phyloP scores from a whole-genome alignment of 345 rosid species.

The Ceriops zippeliana region DNA sequence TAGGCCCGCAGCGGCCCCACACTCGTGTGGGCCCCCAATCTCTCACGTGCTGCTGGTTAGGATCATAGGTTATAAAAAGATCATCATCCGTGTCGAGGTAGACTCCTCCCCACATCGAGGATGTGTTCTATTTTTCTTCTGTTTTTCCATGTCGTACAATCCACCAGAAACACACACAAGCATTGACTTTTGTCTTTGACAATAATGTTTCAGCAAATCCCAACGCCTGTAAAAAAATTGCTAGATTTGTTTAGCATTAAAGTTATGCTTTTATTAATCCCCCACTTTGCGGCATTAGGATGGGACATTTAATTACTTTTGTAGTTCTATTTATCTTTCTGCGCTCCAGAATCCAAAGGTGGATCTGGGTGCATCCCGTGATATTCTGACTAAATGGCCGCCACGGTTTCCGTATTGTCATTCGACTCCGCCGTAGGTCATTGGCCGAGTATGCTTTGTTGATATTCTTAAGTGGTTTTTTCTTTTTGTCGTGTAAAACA shows the following conservation, averaged over 20 bases:
- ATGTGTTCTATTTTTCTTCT: neutral
- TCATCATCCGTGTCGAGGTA: neutral
- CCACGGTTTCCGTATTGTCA: neutral
- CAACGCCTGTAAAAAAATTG: neutral
- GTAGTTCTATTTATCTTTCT: neutral
- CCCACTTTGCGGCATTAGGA: slow-evolving; percentile 9
- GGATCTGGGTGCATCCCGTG: neutral
- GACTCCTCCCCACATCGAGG: neutral
- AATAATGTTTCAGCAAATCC: slow-evolving; percentile 15
- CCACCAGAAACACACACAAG: neutral
- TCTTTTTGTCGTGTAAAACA: slow-evolving; percentile 28
- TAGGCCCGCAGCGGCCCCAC: neutral
- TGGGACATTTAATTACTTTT: slow-evolving; percentile 1
- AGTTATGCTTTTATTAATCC: neutral
- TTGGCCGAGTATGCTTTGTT: slow-evolving; percentile 2
- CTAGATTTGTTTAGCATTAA: too few species aligned
- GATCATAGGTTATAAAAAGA: neutral
- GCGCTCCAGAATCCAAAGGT: too few species aligned
- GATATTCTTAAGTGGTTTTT: slow-evolving; percentile 16
- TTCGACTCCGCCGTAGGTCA: neutral
- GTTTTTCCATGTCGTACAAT: neutral
- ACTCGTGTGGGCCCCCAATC: slow-evolving; percentile 10
- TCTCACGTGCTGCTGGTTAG: slow-evolving; percentile 35
- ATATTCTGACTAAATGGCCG: neutral
- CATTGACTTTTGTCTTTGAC: slow-evolving; percentile 17